These are phyloP conservation scores for Chaetomiaceae sp. DNA, from an alignment of 2,329 filamentous ascomycete species.

Conservation along the genomic window DNA sequence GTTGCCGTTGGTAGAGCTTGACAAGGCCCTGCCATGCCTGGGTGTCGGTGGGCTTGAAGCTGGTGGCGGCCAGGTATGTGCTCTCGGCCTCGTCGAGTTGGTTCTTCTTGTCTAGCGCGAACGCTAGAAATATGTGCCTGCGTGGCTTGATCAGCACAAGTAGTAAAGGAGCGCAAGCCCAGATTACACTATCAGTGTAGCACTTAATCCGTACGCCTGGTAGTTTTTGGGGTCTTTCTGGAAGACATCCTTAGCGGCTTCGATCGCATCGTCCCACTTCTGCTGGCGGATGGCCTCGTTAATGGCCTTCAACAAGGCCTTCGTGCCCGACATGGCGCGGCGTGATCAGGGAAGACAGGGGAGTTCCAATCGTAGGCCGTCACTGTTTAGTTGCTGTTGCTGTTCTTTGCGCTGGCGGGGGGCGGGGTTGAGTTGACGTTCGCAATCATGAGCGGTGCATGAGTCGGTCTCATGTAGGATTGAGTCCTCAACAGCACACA, in stretches of 20 bases:
- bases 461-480: no score
- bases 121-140: slow-evolving; percentile 79
- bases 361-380: no score
- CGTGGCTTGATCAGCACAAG: background rate
- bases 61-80: slow-evolving; percentile 66
- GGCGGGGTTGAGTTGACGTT: no score
- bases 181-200: no score
- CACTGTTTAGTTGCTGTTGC: no score
- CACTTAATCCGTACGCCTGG: slow-evolving; percentile 66
- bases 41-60: slow-evolving; percentile 66
- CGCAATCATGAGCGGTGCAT: no score
- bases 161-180: background rate
- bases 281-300: slow-evolving; percentile 70
- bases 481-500: no score
- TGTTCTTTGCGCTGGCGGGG: no score
- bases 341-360: no score
- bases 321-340: slow-evolving; percentile 47
- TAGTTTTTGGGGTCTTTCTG: slow-evolving; percentile 71
- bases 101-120: slow-evolving; percentile 72
- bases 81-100: slow-evolving; percentile 66
- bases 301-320: slow-evolving; percentile 74
- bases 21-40: slow-evolving; percentile 88
- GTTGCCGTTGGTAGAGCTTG: slow-evolving; percentile 76
- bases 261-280: slow-evolving; percentile 70
- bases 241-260: slow-evolving; percentile 63